A percentile compares a stretch with the other conserved stretches of the same genome.
Conservation (phyloP, 2,329 filamentous ascomycete genomes). For the Thermochaetoides dissita region DNA sequence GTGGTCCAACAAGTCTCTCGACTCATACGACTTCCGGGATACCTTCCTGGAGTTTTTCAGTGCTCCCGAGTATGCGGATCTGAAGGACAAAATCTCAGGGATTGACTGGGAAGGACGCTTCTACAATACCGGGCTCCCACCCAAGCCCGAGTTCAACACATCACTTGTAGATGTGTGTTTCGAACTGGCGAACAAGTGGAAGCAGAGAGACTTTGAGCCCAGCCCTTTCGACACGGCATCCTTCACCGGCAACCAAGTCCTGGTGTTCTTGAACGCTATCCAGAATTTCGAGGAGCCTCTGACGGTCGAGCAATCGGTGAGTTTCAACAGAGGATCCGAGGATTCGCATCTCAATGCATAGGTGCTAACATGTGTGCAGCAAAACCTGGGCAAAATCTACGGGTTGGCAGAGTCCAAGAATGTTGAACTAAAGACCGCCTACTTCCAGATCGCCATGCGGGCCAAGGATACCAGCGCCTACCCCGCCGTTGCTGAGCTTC, state of each 20-base stretch:
- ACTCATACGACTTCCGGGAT: conserved; percentile 87
- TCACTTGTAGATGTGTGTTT: conserved; percentile 77
- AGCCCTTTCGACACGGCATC: conserved; percentile 51
- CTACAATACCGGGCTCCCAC: conserved; percentile 75
- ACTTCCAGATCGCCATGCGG: conserved; percentile 64
- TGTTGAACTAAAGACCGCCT: conserved; percentile 71
- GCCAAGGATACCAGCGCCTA: conserved; percentile 59
- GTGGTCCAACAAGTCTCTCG: conserved; percentile 74
- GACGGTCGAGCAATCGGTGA: conserved; percentile 44
- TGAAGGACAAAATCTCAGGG: conserved; percentile 49
- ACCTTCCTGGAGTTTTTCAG: conserved; percentile 78
- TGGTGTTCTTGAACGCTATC: conserved; percentile 77
- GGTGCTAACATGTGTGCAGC: conserved; percentile 8
- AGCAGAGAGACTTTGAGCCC: conserved; percentile 52
- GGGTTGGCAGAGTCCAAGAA: conserved; percentile 63
- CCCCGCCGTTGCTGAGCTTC: conserved; percentile 54
- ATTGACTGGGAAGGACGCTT: conserved; percentile 88
- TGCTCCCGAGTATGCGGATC: conserved; percentile 44
- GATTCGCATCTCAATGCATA: neutral
- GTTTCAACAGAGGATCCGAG: neutral
- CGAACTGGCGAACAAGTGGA: conserved; percentile 68
- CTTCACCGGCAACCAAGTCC: conserved; percentile 75
- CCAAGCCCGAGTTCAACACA: conserved; percentile 84
- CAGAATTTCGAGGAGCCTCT: conserved; percentile 54
- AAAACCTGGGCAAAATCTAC: conserved; percentile 62